These are phyloP conservation scores for Raffaelea arxii DNA, from an alignment of 2,329 filamentous ascomycete species.

Conservation along the genomic window DNA sequence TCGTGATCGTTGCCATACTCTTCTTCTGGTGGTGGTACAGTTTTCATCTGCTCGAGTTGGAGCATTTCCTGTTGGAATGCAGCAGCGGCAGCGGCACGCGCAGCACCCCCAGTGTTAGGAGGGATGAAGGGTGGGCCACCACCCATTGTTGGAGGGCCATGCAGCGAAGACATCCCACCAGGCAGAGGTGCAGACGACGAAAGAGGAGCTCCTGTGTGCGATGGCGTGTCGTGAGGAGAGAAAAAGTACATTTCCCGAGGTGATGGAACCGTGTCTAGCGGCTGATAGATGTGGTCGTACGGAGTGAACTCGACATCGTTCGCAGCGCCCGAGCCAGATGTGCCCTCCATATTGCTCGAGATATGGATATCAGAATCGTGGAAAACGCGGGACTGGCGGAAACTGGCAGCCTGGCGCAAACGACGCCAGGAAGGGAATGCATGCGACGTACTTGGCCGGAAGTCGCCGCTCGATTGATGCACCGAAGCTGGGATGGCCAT, in stretches of 20 bases:
- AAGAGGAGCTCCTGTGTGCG: not conserved
- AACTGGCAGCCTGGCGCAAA: constrained; percentile 40
- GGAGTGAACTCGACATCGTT: constrained; percentile 10
- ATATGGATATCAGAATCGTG: constrained; percentile 27
- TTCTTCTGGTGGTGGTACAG: constrained; percentile 29
- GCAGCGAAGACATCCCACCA: constrained; percentile 6
- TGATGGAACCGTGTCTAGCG: constrained; percentile 26
- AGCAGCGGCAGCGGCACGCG: constrained; percentile 48
- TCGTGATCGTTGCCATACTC: constrained; percentile 47
- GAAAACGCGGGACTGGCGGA: constrained; percentile 35
- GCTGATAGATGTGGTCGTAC: not conserved
- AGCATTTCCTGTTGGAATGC: constrained; percentile 36
- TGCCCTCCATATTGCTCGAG: no score
- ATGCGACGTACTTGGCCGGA: constrained; percentile 36
- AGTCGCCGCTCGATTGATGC: constrained; percentile 8
- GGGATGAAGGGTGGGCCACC: constrained; percentile 52
- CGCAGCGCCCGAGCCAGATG: no score
- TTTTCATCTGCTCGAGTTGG: constrained; percentile 27
- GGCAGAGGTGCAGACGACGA: constrained; percentile 8
- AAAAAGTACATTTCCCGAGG: constrained; percentile 21
- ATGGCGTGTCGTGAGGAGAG: constrained; percentile 2
- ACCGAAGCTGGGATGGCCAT: not conserved
- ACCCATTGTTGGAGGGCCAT: constrained; percentile 36
- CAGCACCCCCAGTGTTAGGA: constrained; percentile 47
- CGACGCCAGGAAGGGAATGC: constrained; percentile 37